Evolutionary conservation across 2,329 filamentous ascomycete genomes (phyloP).

Genomic region (Aureobasidium musti): DNA sequence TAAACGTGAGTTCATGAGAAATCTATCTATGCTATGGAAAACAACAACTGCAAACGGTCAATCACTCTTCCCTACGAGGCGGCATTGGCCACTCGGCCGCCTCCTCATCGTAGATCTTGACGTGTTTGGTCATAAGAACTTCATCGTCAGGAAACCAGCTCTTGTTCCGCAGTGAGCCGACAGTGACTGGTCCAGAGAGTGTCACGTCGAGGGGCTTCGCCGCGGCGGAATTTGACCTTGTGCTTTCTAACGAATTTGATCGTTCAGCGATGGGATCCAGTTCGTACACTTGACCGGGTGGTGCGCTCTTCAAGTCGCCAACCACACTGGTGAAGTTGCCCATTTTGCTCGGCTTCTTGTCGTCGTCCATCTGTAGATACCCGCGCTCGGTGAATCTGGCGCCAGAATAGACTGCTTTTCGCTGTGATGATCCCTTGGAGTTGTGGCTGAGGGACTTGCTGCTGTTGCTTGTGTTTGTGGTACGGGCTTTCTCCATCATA

Average conservation of each 20-base stretch:
- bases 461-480: background rate
- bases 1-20: background rate
- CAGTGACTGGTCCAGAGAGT: background rate
- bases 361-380: constrained; percentile 9
- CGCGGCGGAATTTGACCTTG: background rate
- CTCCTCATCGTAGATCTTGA: constrained; percentile 14
- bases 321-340: constrained; percentile 18
- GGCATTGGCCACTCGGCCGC: background rate
- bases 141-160: constrained; percentile 23
- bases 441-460: background rate
- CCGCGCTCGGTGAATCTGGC: background rate
- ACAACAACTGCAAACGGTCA: background rate
- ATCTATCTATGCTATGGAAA: background rate
- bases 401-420: background rate
- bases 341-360: background rate
- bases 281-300: background rate
- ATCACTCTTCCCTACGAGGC: background rate
- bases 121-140: constrained; percentile 6
- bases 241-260: background rate
- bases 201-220: background rate
- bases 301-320: background rate
- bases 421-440: background rate
- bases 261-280: background rate
- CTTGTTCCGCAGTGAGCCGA: constrained; percentile 14
- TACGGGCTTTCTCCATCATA: constrained; percentile 8